Percentiles rank a stretch among this genome's conserved stretches.
These are phyloP conservation scores for Tuber brumale DNA, from an alignment of 495 filamentous ascomycete genomes.

Conservation along the genomic window DNA sequence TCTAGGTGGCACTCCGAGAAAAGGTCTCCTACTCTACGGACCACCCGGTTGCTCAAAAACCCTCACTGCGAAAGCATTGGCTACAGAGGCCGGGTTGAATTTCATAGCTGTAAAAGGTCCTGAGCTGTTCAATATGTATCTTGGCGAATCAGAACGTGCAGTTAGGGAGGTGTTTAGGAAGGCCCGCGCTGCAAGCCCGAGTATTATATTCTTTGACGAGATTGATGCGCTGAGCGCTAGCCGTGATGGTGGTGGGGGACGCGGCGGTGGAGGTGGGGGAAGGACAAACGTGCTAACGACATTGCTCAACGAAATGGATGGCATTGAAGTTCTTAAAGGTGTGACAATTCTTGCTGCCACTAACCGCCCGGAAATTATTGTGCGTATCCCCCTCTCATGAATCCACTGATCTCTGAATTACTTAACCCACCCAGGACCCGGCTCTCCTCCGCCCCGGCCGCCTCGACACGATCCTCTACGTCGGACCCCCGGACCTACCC, in stretches of 20 bases:
- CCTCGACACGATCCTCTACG: conserved; percentile 84
- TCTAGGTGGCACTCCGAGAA: conserved; percentile 59
- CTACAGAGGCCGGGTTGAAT: conserved; percentile 84
- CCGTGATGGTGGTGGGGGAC: conserved; percentile 51
- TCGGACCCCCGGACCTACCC: conserved; percentile 70
- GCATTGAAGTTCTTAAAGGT: conserved; percentile 74
- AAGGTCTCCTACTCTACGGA: conserved; percentile 86
- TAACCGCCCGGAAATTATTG: conserved; percentile 76
- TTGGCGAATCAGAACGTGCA: conserved; percentile 88
- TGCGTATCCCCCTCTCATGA: background rate
- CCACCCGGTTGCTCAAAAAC: conserved; percentile 97
- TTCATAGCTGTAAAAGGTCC: conserved; percentile 96
- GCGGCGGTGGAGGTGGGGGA: conserved; percentile 47
- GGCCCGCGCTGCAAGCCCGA: conserved; percentile 76
- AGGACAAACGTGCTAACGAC: conserved; percentile 83
- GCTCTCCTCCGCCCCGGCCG: conserved; percentile 83
- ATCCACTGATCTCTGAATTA: background rate
- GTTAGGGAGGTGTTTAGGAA: conserved; percentile 83
- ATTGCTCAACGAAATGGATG: conserved; percentile 92
- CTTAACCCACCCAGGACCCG: conserved; percentile 50
- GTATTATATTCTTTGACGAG: conserved; percentile 98
- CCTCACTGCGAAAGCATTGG: conserved; percentile 83
- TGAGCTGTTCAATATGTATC: conserved; percentile 94
- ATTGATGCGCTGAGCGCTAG: conserved; percentile 87
- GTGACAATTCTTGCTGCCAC: conserved; percentile 92